Conservation (phyloP, 2,329 filamentous ascomycete species). For the Triangularia verruculosa region DNA sequence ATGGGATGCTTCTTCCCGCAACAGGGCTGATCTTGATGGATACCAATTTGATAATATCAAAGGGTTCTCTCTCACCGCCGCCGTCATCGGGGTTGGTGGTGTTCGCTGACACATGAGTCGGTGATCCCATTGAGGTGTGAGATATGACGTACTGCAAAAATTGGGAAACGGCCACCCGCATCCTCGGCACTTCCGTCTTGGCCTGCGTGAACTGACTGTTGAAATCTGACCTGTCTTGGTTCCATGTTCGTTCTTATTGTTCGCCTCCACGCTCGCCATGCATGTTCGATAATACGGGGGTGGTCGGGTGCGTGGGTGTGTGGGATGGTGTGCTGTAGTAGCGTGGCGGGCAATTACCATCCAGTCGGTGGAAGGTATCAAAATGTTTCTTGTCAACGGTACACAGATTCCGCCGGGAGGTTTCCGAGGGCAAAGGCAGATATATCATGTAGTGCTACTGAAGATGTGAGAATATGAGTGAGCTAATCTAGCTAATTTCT, state of each 20-base stretch:
- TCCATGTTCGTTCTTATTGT: not conserved
- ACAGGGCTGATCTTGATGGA: not conserved
- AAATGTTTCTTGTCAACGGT: not conserved
- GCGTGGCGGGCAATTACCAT: not conserved
- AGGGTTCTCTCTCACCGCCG: not conserved
- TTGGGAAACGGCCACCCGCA: not conserved
- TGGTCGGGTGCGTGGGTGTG: not conserved
- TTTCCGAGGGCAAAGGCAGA: not conserved
- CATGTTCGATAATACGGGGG: not conserved
- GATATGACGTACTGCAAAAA: conserved; percentile 20
- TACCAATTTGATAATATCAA: not conserved
- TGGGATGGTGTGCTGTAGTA: not conserved
- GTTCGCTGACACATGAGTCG: conserved; percentile 20
- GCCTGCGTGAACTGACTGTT: conserved; percentile 14
- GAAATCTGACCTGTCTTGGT: conserved; percentile 4
- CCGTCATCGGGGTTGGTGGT: not conserved
- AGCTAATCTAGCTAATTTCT: not conserved
- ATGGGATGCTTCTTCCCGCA: not conserved
- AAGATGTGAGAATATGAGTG: not conserved
- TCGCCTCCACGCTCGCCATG: conserved; percentile 5
- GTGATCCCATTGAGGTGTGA: not conserved
- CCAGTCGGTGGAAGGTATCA: conserved; percentile 1
- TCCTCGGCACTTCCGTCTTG: conserved; percentile 22
- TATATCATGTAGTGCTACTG: too few species aligned
- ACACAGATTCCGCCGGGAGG: conserved; percentile 1